Percentiles rank a stretch among this genome's conserved stretches.
Evolutionary conservation across 805 yeast genomes (phyloP).

Genomic region (Hanseniaspora lindneri): DNA sequence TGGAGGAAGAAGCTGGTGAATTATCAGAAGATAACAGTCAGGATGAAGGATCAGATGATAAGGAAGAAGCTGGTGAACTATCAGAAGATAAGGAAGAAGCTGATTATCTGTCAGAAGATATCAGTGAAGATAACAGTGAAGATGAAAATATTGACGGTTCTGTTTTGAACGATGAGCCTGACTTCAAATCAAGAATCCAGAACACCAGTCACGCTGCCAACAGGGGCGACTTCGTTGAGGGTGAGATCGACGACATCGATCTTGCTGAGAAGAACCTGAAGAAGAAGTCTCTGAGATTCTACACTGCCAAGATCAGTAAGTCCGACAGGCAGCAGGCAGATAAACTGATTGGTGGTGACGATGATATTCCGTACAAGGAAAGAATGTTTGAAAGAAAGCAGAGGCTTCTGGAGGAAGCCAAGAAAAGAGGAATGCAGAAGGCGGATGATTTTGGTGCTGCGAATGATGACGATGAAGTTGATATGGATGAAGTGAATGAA

Average conservation of each 20-base stretch:
- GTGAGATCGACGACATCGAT: slow-evolving; percentile 68
- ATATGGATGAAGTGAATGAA: slow-evolving; percentile 8
- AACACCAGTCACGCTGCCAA: slow-evolving; percentile 19
- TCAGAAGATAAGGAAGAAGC: slow-evolving; percentile 18
- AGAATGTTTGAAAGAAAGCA: slow-evolving; percentile 83
- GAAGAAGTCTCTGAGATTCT: slow-evolving; percentile 77
- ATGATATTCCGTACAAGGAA: slow-evolving; percentile 84
- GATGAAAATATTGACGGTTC: too few relatives aligned
- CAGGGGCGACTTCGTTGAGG: slow-evolving; percentile 53
- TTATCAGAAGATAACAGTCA: slow-evolving; percentile 18
- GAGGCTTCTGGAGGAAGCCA: slow-evolving; percentile 75
- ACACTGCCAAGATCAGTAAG: slow-evolving; percentile 93
- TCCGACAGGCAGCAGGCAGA: slow-evolving; percentile 52
- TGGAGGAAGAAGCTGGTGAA: slow-evolving; percentile 23
- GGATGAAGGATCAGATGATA: slow-evolving; percentile 25
- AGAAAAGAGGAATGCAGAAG: slow-evolving; percentile 57
- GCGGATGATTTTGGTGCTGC: slow-evolving; percentile 41
- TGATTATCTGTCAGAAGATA: too few relatives aligned
- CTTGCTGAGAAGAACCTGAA: slow-evolving; percentile 73
- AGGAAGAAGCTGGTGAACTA: slow-evolving; percentile 20
- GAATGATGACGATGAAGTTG: slow-evolving; percentile 28
- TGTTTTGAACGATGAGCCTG: too few relatives aligned
- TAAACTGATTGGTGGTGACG: slow-evolving; percentile 56
- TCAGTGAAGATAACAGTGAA: too few relatives aligned
- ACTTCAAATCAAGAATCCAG: slow-evolving; percentile 24